Conservation (phyloP, 1,139 yeast genomes). For the Pneumocystis wakefieldiae region DNA sequence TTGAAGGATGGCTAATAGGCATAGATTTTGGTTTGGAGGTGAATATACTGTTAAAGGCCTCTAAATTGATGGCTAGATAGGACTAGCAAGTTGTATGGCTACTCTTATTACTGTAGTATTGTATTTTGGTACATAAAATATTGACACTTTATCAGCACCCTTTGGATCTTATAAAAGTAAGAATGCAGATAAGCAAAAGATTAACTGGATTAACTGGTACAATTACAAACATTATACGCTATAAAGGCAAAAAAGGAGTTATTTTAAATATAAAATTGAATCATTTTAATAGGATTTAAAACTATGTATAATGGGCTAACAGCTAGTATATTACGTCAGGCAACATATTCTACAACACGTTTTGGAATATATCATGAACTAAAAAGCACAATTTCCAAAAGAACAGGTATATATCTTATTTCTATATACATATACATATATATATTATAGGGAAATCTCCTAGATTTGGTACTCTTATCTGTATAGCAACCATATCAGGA, state of each 20-base stretch:
- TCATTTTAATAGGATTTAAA: constrained; percentile 27
- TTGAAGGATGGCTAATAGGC: neutral
- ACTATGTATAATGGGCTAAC: constrained; percentile 67
- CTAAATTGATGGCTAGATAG: constrained; percentile 2
- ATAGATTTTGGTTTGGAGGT: constrained; percentile 45
- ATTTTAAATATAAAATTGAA: neutral
- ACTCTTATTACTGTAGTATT: constrained; percentile 20
- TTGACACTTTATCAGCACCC: constrained; percentile 35
- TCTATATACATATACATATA: neutral
- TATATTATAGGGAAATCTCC: neutral
- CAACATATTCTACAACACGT: constrained; percentile 73
- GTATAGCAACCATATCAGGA: neutral
- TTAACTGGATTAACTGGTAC: constrained; percentile 48
- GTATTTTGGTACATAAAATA: neutral
- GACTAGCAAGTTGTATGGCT: constrained; percentile 28
- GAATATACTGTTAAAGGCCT: constrained; percentile 10
- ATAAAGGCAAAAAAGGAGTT: constrained; percentile 32
- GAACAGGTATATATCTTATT: neutral
- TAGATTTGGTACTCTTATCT: neutral
- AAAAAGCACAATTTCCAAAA: constrained; percentile 31
- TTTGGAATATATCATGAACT: constrained; percentile 70
- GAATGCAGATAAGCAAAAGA: constrained; percentile 62
- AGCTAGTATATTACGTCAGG: constrained; percentile 72
- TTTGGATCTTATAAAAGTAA: constrained; percentile 67
- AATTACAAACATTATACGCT: constrained; percentile 41